Conservation (phyloP, 345 rosid species). For the Turritis glabra region DNA sequence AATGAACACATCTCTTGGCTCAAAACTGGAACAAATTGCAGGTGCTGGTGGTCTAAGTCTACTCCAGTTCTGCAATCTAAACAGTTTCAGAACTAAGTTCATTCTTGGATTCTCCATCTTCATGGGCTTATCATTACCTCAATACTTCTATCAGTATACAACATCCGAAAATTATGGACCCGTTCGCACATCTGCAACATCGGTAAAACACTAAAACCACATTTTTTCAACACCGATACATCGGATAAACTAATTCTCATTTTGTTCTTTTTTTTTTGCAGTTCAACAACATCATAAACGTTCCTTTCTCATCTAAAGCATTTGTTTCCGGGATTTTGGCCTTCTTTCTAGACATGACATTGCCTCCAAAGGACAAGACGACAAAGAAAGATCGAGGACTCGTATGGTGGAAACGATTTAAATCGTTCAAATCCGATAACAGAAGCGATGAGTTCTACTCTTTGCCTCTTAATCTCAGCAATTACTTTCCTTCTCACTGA, state of each 20-base stretch:
- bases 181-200: conserved; percentile 56
- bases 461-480: conserved; percentile 85
- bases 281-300: conserved; percentile 90
- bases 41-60: conserved; percentile 73
- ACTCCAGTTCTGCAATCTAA: conserved; percentile 82
- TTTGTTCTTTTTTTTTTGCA: conserved; percentile 41
- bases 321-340: conserved; percentile 82
- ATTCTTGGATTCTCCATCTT: conserved; percentile 81
- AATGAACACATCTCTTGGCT: background rate
- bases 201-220: conserved; percentile 42
- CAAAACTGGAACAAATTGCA: conserved; percentile 15
- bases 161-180: conserved; percentile 46
- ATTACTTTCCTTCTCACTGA: conserved; percentile 89
- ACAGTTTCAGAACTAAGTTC: conserved; percentile 76
- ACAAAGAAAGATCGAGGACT: conserved; percentile 70
- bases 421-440: conserved; percentile 74
- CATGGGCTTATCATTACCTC: conserved; percentile 77
- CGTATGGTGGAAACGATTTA: conserved; percentile 84
- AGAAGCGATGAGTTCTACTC: conserved; percentile 87
- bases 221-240: background rate
- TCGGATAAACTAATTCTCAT: background rate
- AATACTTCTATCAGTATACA: conserved; percentile 76
- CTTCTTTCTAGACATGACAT: conserved; percentile 56
- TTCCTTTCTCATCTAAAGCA: conserved; percentile 78
- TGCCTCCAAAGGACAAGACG: conserved; percentile 57